These are phyloP conservation scores for Solanum bulbocastanum DNA, from an alignment of 257 asterid genomes.

Conservation along the genomic window DNA sequence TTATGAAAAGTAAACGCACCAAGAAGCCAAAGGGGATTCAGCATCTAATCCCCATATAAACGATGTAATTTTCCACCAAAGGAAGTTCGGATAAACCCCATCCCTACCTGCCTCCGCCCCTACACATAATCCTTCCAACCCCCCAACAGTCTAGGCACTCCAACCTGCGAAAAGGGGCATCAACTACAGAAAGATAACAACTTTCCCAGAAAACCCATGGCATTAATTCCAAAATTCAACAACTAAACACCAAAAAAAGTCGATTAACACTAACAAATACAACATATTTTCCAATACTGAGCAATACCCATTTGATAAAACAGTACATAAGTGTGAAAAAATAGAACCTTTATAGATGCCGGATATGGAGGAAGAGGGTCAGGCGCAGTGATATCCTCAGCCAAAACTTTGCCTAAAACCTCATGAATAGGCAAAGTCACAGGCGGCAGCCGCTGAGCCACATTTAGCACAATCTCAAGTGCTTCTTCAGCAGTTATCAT, in stretches of 20 bases:
- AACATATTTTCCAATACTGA: background rate
- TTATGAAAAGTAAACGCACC: background rate
- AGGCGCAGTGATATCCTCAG: conserved; percentile 64
- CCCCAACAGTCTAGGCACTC: background rate
- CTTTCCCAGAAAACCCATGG: background rate
- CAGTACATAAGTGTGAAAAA: background rate
- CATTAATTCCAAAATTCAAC: background rate
- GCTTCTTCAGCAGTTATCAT: conserved; percentile 72
- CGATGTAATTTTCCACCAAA: background rate
- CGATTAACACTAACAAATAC: background rate
- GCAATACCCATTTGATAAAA: background rate
- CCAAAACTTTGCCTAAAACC: conserved; percentile 71
- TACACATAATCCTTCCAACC: background rate
- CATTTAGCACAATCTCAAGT: conserved; percentile 43
- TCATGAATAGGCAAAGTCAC: conserved; percentile 44
- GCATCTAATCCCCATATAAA: background rate
- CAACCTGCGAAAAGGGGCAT: background rate
- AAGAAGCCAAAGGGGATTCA: background rate
- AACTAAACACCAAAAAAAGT: background rate
- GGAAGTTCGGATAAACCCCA: background rate
- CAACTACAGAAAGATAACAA: background rate
- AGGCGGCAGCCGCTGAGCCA: conserved; percentile 52
- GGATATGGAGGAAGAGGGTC: conserved; percentile 97
- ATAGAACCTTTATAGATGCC: conserved; percentile 75
- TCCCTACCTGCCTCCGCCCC: background rate